Evolutionary conservation across 495 filamentous ascomycete species (phyloP), one percentile per base, ranked within the genome.

Genomic region (Tuber calosporum): DNA sequence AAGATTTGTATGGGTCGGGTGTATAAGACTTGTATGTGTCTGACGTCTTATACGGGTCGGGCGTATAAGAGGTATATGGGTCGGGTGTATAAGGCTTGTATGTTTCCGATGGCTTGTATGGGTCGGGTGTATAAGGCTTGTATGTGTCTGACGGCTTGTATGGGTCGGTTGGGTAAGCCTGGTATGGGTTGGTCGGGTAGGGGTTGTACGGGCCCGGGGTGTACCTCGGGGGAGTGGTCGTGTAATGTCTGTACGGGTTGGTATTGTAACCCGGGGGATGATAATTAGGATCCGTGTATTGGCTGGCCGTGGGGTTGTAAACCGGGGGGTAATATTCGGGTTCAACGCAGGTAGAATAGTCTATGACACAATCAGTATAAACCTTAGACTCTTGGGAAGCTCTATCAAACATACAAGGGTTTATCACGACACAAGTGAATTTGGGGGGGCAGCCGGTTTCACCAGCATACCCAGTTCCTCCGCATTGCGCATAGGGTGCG

Each of bases 401-500:
- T 75, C n/a, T 38, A 62, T 62, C 26, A 62, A 62, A 62, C 72
- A 58, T 36, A 75, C 74, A 7, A 36, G 41, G 4, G 58, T 43
- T 48, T 62, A 68, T 68, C 43, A 19, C 20, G 62, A 75, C 66
- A 69, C 74, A 75, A 75, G 42, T 67, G 30, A 41, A 75, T 43
- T 67, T 73, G 2, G 72, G 62, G 3, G 74, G 72, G 69, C 74
- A 75, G 9, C 15, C 22, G 0, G 37, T 75, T 17, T 75, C 72
- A 17, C 74, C 74, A 36, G 42, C 30, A 42, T 75, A 75, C 4
- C 30, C 43, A 22, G n/a, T 37, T 30, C 74, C 74, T 58, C 74
- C 74, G n/a, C 74, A 75, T 69, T 67, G 43, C 34, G 3, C 37
- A 40, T 75, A 69, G 30, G 74, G 72, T 17, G 15, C 72, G 68